These are phyloP conservation scores for Calonectria pseudoreteaudii DNA, from an alignment of 2,329 filamentous ascomycete species.

Conservation along the genomic window DNA sequence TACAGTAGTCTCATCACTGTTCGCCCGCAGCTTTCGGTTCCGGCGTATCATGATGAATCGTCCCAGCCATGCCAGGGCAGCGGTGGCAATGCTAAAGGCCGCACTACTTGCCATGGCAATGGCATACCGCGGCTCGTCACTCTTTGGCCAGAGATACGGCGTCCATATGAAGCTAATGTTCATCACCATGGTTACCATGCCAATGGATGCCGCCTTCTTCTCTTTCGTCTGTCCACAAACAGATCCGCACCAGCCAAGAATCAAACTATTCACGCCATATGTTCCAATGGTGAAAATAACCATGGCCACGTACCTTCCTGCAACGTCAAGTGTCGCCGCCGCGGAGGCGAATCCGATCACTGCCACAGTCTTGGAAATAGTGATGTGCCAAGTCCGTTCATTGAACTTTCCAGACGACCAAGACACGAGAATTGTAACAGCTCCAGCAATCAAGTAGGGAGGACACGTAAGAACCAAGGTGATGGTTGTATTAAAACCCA, in stretches of 20 bases:
- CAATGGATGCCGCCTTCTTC: constrained; percentile 60
- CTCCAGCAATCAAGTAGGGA: constrained; percentile 57
- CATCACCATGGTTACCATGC: constrained; percentile 45
- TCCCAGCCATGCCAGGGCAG: constrained; percentile 54
- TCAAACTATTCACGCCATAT: constrained; percentile 58
- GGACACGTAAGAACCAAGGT: constrained; percentile 51
- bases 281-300: constrained; percentile 54
- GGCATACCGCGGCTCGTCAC: constrained; percentile 38
- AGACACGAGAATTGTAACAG: constrained; percentile 36
- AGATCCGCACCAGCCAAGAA: constrained; percentile 57
- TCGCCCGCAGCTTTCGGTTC: constrained; percentile 49
- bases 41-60: constrained; percentile 48
- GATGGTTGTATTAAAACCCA: constrained; percentile 43
- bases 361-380: constrained; percentile 54
- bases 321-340: constrained; percentile 40
- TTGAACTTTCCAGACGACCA: constrained; percentile 58
- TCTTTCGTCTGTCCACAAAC: constrained; percentile 60
- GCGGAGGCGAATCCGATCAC: constrained; percentile 43
- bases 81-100: constrained; percentile 49
- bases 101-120: constrained; percentile 39
- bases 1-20: constrained; percentile 40
- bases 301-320: constrained; percentile 46
- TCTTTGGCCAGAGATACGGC: constrained; percentile 40
- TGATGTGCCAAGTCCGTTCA: constrained; percentile 62
- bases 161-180: constrained; percentile 44